Percentiles rank a stretch among this genome's conserved stretches.
These are phyloP conservation scores for Backusella tarrabulga DNA, from an alignment of 192 early-diverging fungal species.

Conservation along the genomic window DNA sequence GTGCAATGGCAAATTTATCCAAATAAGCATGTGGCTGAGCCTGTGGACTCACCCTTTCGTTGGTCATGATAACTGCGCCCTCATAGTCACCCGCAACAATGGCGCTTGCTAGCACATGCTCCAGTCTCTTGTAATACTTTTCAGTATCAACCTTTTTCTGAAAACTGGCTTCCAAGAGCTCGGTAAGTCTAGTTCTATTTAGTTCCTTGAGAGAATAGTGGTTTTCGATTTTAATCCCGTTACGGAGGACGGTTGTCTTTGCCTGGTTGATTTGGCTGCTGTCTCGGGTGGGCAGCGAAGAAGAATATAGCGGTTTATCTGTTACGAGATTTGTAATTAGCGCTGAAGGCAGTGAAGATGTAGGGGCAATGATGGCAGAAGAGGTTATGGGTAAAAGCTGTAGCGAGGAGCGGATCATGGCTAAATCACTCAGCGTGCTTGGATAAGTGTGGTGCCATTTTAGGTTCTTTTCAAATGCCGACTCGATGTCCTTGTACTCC, in stretches of 20 bases:
- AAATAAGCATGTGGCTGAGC: slow-evolving; percentile 54
- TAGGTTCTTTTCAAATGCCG: slow-evolving; percentile 29
- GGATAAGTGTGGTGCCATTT: slow-evolving; percentile 34
- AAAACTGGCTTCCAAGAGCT: slow-evolving; percentile 78
- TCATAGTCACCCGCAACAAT: slow-evolving; percentile 92
- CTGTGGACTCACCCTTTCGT: slow-evolving; percentile 45
- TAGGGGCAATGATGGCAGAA: slow-evolving; percentile 72
- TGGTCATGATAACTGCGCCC: slow-evolving; percentile 85
- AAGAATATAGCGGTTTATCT: slow-evolving; percentile 71
- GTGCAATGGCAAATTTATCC: slow-evolving; percentile 92
- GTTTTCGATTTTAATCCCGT: slow-evolving; percentile 66
- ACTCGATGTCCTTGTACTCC: slow-evolving; percentile 61
- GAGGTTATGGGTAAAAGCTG: slow-evolving; percentile 68
- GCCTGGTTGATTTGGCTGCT: slow-evolving; percentile 36
- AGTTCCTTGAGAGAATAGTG: slow-evolving; percentile 55
- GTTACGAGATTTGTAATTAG: slow-evolving; percentile 76
- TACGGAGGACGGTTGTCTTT: slow-evolving; percentile 74
- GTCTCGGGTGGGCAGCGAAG: slow-evolving; percentile 41
- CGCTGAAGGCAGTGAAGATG: slow-evolving; percentile 38
- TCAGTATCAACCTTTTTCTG: slow-evolving; percentile 53
- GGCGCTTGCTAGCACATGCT: slow-evolving; percentile 49
- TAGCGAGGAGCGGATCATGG: slow-evolving; percentile 67
- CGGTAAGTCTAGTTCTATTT: slow-evolving; percentile 49
- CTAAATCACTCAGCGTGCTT: slow-evolving; percentile 41
- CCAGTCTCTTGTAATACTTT: slow-evolving; percentile 60